Conservation (phyloP, 768 basidiomycete genomes). For the Suillus clintonianus region DNA sequence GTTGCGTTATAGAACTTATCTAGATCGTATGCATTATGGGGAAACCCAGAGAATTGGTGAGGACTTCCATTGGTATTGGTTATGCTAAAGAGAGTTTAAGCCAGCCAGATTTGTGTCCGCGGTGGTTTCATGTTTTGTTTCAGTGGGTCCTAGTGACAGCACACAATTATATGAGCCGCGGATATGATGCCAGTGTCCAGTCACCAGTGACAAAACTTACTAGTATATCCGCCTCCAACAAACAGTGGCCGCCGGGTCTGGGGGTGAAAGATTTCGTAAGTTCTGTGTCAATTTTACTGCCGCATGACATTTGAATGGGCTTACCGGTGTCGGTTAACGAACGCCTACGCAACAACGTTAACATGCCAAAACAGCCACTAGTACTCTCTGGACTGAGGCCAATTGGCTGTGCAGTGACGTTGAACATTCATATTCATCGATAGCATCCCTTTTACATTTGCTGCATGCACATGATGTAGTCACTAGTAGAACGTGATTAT, state of each 20-base stretch:
- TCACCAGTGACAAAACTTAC: not conserved
- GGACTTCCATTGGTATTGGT: not conserved
- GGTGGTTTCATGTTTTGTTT: not conserved
- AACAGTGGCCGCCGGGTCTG: not conserved
- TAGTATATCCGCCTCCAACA: not conserved
- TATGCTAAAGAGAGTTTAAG: not conserved
- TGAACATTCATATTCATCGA: too few species aligned
- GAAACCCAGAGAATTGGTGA: not conserved
- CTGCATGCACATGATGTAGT: too few species aligned
- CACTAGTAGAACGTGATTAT: not conserved
- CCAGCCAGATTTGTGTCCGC: not conserved
- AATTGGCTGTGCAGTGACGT: too few species aligned
- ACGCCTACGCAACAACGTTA: not conserved
- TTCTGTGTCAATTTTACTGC: not conserved
- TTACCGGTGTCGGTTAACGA: not conserved
- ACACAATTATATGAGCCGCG: not conserved
- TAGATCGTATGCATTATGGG: not conserved
- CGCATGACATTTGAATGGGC: not conserved
- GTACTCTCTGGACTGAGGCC: too few species aligned
- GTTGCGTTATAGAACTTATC: not conserved
- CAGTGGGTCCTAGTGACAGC: not conserved
- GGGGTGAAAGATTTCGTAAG: not conserved
- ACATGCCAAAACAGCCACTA: not conserved
- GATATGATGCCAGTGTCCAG: too few species aligned
- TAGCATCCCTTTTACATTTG: too few species aligned